These are phyloP conservation scores for Lodderomyces beijingensis DNA, from an alignment of 1,139 yeast species.

Conservation along the genomic window DNA sequence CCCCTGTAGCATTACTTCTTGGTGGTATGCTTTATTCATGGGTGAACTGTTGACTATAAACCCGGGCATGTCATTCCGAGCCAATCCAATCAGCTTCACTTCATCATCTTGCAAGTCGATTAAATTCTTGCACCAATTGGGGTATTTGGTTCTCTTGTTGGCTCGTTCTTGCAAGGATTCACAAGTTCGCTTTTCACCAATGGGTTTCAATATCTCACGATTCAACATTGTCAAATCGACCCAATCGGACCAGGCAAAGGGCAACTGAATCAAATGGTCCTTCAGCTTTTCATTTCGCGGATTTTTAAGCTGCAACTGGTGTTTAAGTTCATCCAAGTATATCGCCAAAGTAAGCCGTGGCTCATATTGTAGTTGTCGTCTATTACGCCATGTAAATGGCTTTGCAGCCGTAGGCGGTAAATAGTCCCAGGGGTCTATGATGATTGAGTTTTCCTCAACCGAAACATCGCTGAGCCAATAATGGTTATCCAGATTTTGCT, in stretches of 20 bases:
- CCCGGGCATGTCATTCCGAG: conserved; percentile 31
- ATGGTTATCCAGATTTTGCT: conserved; percentile 19
- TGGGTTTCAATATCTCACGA: conserved; percentile 34
- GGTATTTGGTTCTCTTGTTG: conserved; percentile 23
- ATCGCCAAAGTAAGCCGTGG: conserved; percentile 24
- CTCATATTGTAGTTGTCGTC: conserved; percentile 19
- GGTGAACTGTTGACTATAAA: conserved; percentile 36
- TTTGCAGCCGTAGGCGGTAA: conserved; percentile 13
- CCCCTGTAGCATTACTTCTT: conserved; percentile 36
- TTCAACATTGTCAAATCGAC: conserved; percentile 30
- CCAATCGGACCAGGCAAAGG: conserved; percentile 36
- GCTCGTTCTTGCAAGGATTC: conserved; percentile 22
- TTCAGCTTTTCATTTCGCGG: conserved; percentile 15
- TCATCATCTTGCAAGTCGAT: conserved; percentile 13
- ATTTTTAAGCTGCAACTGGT: conserved; percentile 14
- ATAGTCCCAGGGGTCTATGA: conserved; percentile 19
- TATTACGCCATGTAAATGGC: conserved; percentile 13
- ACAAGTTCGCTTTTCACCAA: conserved; percentile 33
- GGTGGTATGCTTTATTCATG: conserved; percentile 26
- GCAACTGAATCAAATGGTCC: conserved; percentile 24
- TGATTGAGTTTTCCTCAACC: conserved; percentile 19
- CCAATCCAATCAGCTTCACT: conserved; percentile 11
- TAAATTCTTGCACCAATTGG: conserved; percentile 17
- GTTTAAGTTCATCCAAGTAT: conserved; percentile 19
- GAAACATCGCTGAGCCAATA: conserved; percentile 28